Evolutionary conservation across 495 filamentous ascomycete genomes (phyloP).

Genomic region (Staphylotrichum tortipilum): DNA sequence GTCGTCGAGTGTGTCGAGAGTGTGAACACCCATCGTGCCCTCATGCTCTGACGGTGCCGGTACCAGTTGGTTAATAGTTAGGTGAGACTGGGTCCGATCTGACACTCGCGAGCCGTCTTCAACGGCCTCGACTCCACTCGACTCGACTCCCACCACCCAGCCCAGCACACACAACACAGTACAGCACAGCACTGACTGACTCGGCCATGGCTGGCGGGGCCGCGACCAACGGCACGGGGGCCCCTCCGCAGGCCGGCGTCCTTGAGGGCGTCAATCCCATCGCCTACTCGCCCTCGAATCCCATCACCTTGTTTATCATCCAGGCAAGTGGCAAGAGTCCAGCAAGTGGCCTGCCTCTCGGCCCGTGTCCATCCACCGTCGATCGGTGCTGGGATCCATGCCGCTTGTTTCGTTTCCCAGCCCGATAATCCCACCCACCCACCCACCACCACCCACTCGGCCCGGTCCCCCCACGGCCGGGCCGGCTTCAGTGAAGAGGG

Average conservation of each 20-base stretch:
- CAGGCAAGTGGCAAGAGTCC: conserved; percentile 58
- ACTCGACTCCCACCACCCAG: too few species aligned
- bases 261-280: conserved; percentile 57
- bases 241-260: conserved; percentile 25
- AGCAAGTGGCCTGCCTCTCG: background rate
- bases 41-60: too few species aligned
- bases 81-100: too few species aligned
- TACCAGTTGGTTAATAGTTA: too few species aligned
- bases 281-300: conserved; percentile 64
- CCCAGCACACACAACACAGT: background rate
- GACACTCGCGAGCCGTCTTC: background rate
- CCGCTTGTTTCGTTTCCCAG: conserved; percentile 1
- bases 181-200: background rate
- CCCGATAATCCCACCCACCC: background rate
- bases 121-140: too few species aligned
- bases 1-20: too few species aligned
- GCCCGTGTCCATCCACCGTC: background rate
- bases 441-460: too few species aligned
- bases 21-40: too few species aligned
- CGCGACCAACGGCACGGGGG: conserved; percentile 9
- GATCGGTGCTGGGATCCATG: conserved; percentile 3
- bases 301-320: conserved; percentile 90
- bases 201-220: conserved; percentile 8
- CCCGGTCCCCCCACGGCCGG: background rate
- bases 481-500: background rate